These are phyloP conservation scores for Bonia amplexicaulis DNA, from an alignment of 176 grass and related monocot genomes.

Conservation along the genomic window DNA sequence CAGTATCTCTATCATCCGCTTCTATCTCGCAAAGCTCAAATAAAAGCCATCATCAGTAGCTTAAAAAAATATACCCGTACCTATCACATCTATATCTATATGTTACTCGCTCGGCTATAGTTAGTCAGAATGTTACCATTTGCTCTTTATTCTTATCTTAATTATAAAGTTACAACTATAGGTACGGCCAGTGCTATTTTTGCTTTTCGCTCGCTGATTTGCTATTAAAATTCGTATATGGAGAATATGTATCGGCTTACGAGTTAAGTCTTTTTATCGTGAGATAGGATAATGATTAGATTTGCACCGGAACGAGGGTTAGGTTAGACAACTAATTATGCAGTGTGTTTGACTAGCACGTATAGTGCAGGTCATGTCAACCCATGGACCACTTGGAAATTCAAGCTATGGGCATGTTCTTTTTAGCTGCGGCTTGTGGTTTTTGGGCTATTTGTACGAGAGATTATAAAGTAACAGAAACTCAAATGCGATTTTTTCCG, in stretches of 20 bases:
- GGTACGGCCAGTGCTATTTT: not conserved
- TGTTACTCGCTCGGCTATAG: not conserved
- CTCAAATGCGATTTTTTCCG: too few relatives aligned
- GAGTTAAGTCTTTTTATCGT: not conserved
- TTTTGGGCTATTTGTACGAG: too few relatives aligned
- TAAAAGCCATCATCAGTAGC: too few relatives aligned
- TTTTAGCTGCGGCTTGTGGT: too few relatives aligned
- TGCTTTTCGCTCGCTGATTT: not conserved
- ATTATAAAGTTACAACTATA: not conserved
- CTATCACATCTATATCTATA: not conserved
- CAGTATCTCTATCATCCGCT: too few relatives aligned
- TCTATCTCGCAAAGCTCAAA: too few relatives aligned
- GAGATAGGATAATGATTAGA: not conserved
- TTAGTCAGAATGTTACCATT: too few relatives aligned
- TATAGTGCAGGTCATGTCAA: slow-evolving; percentile 5
- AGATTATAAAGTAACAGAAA: too few relatives aligned
- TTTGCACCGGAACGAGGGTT: not conserved
- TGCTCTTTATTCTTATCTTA: too few relatives aligned
- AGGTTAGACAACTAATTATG: not conserved
- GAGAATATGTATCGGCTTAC: not conserved
- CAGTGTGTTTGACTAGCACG: not conserved
- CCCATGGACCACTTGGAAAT: not conserved
- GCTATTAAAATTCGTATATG: too few relatives aligned
- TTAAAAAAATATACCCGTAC: too few relatives aligned
- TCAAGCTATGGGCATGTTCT: too few relatives aligned